Base-by-base conservation (phyloP, 305 asterid genomes). In the Galium porrigens region DNA sequence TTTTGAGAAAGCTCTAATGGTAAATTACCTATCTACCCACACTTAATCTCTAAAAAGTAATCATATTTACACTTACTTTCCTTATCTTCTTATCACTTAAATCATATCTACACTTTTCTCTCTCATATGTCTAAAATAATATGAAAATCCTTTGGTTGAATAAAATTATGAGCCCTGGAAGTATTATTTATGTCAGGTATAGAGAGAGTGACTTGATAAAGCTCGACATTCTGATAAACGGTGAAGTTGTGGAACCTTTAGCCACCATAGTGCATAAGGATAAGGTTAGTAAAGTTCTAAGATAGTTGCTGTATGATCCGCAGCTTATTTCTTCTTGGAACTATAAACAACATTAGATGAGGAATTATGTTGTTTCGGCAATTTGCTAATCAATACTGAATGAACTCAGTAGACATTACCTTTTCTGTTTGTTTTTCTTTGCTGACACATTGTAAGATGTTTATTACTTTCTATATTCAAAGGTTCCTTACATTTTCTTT, bases 241-340 rank as follows among this genome's bases (percentile, higher is more conserved):
- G 96, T 66, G 99, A 94, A 14, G 79, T 77, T 22, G 97, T 94
- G 76, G 99, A 94, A 73, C 99, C 99, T 67, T 83, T 94, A 66
- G 87, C 99, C 34, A 94, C 97, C 70, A 94, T 94, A 64, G 99
- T 94, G 57, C 99, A 94, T 68, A 94, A 84, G 76, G 99, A 94
- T 81, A 94, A 94, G 96, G 99, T 86, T 56, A 81, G 65, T 53
- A 49, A 58, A 67, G 29, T 63, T 68, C 36, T 48, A 29, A 55
- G 65, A 6, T 41, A 12, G 11, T 10, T 55, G 18, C 29, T 29
- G 27, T 25, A 65, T 66, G 36, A 64, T 77, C 48, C 15, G n/a
- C 33, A 52, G 18, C 52, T 48, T 70, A 29, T 22, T 61, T 33
- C 55, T 57, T 53, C 3, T 32, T 10, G 32, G 37, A 41, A 66